Evolutionary conservation across 176 grass and related monocot species (phyloP), one percentile per base, ranked within the genome.

Genomic region (Thinopyrum elongatum): DNA sequence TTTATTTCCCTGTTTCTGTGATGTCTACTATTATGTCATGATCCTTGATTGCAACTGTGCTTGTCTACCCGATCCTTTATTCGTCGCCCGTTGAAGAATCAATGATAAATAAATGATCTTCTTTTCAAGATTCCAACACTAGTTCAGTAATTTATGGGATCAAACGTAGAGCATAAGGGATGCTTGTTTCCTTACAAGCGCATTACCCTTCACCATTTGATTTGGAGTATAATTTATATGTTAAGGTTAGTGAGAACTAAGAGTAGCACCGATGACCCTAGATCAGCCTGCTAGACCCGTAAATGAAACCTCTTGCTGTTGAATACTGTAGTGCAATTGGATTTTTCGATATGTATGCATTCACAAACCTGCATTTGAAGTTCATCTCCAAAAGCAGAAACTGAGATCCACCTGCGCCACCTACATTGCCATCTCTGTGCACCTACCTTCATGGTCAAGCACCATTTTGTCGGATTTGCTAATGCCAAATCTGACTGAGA

Each of bases 301-400:
- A 74, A 72, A 73, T 44, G 70, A 47, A 81, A 73, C 23, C 17
- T 65, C 5, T 67, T 23, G 42, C 42, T 4, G 42, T 46, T 13
- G 42, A 80, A 73, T 30, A 87, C 47, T 83, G n/a, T 83, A 44
- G 41, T 73, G 66, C 26, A 47, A 22, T 30, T 74, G 22, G 55
- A 86, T 8, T 73, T 79, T 55, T 22, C 12, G 10, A 61, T 58
- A 74, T 28, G 10, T 57, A 53, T 80, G 46, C 57, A 84, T 74
- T 84, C 82, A 19, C 34, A 39, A 19, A 39, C 29, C 53, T 70
- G 51, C 63, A 63, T 27, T 61, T 59, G 71, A 64, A 64, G 67
- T 34, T 53, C 44, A 33, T 58, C 31, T 19, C 26, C 65, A 86
- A 77, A 72, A 82, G 72, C 64, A 53, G 80, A 65, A 65, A 19